Evolutionary conservation across 768 basidiomycete species (phyloP), one percentile per base, ranked within the genome.

Genomic region (Megacollybia marginata): DNA sequence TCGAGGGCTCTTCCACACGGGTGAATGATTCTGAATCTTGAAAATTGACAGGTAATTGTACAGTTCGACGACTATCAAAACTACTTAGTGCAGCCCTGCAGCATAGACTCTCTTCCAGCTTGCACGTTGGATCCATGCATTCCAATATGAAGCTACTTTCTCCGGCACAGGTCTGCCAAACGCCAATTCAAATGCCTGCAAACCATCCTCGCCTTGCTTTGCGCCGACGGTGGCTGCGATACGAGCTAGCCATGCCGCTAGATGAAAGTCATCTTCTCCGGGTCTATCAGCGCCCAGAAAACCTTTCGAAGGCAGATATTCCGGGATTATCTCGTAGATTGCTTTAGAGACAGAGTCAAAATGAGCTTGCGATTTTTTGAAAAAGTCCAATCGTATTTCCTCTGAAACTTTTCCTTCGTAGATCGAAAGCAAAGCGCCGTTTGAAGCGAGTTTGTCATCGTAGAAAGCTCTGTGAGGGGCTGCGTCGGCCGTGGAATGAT

Each of bases 261-360:
- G 62, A 60, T 79, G 78, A 64, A 75, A 78, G 56, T 79, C 80
- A 48, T 76, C 76, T 57, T 78, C 75, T 9, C 76, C 71, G 0
- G 76, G 76, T 36, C 47, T 54, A 4, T 60, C 67, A 9, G 77
- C 79, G 16, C 70, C 73, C 35, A 78, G 64, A 63, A 80, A 81
- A 4, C 69, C 69, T 9, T 62, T 65, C 12, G 62, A 63, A 15
- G 72, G 71, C 16, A 82, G 63, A 48, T 64, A 50, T 0, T 53
- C 52, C 4, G 73, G 69, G 42, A 82, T 69, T 31, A 69, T 64
- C 28, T 68, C 62, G 33, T 63, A 54, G 46, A 74, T 57, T 61
- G 73, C 75, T 40, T 40, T 45, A 45, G 59, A 58, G 59, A 77
- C 52, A 33, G 51, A 57, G 28, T 62, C 58, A 64, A 71, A 77